phyloP scores from a whole-genome alignment of 768 basidiomycete species.

The Pisolithus tinctorius region DNA sequence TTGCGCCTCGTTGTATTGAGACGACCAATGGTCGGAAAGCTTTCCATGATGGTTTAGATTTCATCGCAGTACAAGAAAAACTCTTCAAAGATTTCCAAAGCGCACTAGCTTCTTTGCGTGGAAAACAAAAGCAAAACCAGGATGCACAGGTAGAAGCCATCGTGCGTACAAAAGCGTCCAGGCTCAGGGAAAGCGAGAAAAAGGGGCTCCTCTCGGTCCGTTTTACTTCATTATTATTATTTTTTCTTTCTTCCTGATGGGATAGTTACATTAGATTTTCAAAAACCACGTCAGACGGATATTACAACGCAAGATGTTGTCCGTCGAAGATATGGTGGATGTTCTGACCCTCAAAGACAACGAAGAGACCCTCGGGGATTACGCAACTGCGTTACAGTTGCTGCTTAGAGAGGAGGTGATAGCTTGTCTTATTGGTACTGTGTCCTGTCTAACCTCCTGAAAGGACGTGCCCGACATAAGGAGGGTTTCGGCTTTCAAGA shows the following conservation, averaged over 20 bases:
- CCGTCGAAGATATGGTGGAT: constrained; percentile 78
- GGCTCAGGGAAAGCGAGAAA: constrained; percentile 32
- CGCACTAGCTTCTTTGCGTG: constrained; percentile 41
- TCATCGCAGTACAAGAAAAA: constrained; percentile 75
- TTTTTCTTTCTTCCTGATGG: constrained; percentile 1
- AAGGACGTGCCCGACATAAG: constrained; percentile 70
- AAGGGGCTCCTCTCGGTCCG: constrained; percentile 41
- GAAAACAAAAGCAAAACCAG: constrained; percentile 50
- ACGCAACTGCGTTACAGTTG: constrained; percentile 61
- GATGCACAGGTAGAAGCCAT: constrained; percentile 67
- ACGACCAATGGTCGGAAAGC: constrained; percentile 34
- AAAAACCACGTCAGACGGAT: constrained; percentile 61
- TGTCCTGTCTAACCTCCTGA: background rate
- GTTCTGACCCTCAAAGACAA: constrained; percentile 85
- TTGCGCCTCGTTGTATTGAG: constrained; percentile 1
- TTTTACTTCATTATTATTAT: background rate
- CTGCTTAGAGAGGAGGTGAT: constrained; percentile 48
- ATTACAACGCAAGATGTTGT: constrained; percentile 66
- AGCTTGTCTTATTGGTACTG: background rate
- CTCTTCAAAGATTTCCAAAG: constrained; percentile 57
- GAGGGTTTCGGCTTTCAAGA: constrained; percentile 59
- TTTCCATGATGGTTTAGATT: constrained; percentile 83
- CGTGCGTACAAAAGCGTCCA: constrained; percentile 45
- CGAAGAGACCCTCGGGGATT: constrained; percentile 49
- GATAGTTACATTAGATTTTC: constrained; percentile 45